Percentiles rank a stretch among this genome's conserved stretches.
Evolutionary conservation across 78 protist species (phyloP).

Genomic region (Guillardia theta): DNA sequence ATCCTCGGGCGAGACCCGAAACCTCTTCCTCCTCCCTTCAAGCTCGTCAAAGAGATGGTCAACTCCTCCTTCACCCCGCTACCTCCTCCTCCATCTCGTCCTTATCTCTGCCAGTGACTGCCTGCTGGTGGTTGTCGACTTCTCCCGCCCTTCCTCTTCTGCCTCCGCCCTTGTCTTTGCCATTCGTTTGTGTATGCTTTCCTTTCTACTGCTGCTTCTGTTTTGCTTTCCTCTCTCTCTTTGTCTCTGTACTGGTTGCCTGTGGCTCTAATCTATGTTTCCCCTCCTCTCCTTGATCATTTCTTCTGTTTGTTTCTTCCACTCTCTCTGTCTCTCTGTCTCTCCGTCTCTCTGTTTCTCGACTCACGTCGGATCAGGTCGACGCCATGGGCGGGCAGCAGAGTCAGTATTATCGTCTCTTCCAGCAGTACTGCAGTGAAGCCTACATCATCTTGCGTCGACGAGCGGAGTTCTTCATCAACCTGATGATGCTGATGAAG

Average conservation of each 20-base stretch:
- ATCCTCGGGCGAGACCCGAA: slow-evolving; percentile 92
- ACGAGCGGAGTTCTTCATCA: slow-evolving; percentile 81
- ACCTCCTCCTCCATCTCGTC: neutral
- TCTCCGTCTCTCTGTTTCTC: no score
- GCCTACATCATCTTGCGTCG: slow-evolving; percentile 88
- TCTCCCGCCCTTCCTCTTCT: neutral
- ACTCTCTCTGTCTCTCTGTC: neutral
- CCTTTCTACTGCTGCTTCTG: neutral
- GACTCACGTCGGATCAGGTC: no score
- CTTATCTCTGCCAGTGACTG: neutral
- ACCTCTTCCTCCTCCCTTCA: slow-evolving; percentile 93
- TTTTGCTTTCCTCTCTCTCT: neutral
- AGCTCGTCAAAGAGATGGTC: slow-evolving; percentile 85
- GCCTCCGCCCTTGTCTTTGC: neutral
- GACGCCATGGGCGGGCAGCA: slow-evolving; percentile 92
- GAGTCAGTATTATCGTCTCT: slow-evolving; percentile 1
- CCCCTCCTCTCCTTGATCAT: neutral
- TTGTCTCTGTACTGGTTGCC: no score
- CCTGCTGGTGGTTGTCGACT: neutral
- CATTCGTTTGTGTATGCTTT: neutral
- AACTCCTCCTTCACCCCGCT: neutral
- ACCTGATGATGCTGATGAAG: no score
- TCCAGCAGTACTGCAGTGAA: slow-evolving; percentile 81
- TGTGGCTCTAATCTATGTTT: no score
- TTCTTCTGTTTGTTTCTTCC: neutral